Conservation (phyloP, 2,329 filamentous ascomycete genomes). For the Cladophialophora yegresii region DNA sequence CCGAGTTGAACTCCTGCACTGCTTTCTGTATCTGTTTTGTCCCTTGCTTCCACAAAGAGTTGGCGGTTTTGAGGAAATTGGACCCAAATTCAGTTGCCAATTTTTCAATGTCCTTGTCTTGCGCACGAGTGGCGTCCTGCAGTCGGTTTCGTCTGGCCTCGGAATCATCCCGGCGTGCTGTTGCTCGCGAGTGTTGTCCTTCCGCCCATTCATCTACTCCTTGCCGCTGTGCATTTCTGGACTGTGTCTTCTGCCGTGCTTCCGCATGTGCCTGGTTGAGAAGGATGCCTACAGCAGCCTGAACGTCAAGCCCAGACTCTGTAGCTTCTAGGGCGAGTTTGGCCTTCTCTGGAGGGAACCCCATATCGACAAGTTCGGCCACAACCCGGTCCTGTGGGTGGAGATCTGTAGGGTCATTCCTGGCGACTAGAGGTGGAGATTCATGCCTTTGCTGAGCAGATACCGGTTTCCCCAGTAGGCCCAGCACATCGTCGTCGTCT, state of each 20-base stretch:
- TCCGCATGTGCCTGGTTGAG: conserved; percentile 88
- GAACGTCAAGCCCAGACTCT: conserved; percentile 75
- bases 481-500: conserved; percentile 69
- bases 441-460: conserved; percentile 41
- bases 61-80: conserved; percentile 88
- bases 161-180: conserved; percentile 27
- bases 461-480: conserved; percentile 61
- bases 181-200: conserved; percentile 46
- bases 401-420: conserved; percentile 37
- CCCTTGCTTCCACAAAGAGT: conserved; percentile 90
- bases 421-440: conserved; percentile 18
- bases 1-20: conserved; percentile 76
- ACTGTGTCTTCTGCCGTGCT: conserved; percentile 65
- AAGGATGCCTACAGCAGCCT: conserved; percentile 84
- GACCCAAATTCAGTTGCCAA: conserved; percentile 79
- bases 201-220: conserved; percentile 50
- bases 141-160: conserved; percentile 32
- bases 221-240: conserved; percentile 22
- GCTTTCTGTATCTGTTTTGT: conserved; percentile 92
- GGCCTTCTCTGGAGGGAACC: conserved; percentile 85
- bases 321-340: conserved; percentile 76
- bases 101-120: conserved; percentile 74
- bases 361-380: conserved; percentile 90
- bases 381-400: conserved; percentile 74
- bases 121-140: conserved; percentile 45